Percentiles rank a stretch among this genome's conserved stretches.
Evolutionary conservation across 1,139 yeast species (phyloP).

Genomic region (Geotrichum europaeum): DNA sequence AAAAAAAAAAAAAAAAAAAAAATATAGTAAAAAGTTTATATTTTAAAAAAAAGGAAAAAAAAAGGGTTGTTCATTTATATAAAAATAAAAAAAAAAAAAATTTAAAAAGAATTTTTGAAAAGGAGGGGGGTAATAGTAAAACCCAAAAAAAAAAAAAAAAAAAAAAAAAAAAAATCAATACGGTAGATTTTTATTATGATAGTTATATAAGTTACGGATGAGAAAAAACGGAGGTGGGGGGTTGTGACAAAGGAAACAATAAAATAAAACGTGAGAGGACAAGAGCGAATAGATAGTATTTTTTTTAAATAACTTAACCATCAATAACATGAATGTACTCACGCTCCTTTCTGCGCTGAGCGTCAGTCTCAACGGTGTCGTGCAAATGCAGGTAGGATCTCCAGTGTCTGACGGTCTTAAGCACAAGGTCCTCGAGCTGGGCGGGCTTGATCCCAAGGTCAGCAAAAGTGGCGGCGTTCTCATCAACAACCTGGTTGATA

Average conservation of each 20-base stretch:
- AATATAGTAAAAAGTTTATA: too few species aligned
- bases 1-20: too few species aligned
- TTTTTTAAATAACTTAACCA: conserved; percentile 1
- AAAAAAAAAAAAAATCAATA: neutral
- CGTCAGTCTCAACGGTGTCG: conserved; percentile 34
- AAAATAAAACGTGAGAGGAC: neutral
- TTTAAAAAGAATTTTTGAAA: too few species aligned
- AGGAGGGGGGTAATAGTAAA: too few species aligned
- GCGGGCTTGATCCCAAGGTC: conserved; percentile 73
- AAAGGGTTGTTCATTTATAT: too few species aligned
- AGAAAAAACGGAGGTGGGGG: neutral
- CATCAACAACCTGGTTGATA: conserved; percentile 59
- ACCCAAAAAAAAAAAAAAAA: too few species aligned
- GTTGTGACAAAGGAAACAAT: neutral
- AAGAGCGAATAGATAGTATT: neutral
- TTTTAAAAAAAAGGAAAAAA: too few species aligned
- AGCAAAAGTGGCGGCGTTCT: conserved; percentile 56
- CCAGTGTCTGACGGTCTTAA: conserved; percentile 49
- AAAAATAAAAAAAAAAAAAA: too few species aligned
- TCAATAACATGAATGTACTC: conserved; percentile 33
- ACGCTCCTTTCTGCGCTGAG: conserved; percentile 31
- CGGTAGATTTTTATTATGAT: neutral
- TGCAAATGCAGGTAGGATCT: conserved; percentile 33
- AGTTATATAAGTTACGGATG: neutral
- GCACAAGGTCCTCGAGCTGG: conserved; percentile 61